phyloP scores from a whole-genome alignment of 441 rosid genomes.

The Codiaeum variegatum region DNA sequence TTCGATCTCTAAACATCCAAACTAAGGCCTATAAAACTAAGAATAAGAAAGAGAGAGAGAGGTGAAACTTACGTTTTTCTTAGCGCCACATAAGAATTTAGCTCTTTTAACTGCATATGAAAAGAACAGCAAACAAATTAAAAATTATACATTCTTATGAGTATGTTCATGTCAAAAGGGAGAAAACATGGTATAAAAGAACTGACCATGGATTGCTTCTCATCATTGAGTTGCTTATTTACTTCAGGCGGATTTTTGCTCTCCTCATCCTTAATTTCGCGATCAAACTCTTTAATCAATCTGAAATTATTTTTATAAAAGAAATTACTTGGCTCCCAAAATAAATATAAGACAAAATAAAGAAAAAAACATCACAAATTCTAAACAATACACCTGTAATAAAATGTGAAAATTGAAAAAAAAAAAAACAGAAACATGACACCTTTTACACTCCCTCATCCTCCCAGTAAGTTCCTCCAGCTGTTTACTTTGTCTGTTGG shows the following conservation, averaged over 20 bases:
- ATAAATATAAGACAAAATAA: neutral
- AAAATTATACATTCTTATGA: neutral
- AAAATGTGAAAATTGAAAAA: neutral
- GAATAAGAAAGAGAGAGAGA: constrained; percentile 5
- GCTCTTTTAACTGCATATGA: constrained; percentile 80
- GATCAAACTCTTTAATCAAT: constrained; percentile 87
- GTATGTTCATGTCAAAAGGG: neutral
- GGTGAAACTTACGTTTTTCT: constrained; percentile 79
- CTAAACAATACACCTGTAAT: neutral
- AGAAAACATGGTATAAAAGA: constrained; percentile 9
- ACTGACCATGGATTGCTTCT: constrained; percentile 91
- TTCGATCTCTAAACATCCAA: constrained; percentile 10
- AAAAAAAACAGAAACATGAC: neutral
- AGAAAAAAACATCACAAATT: neutral
- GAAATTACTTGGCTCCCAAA: neutral
- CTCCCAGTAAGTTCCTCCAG: constrained; percentile 86
- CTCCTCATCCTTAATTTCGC: constrained; percentile 80
- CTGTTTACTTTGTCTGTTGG: constrained; percentile 82
- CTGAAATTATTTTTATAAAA: constrained; percentile 34
- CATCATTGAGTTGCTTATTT: constrained; percentile 78
- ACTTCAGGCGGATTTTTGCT: constrained; percentile 64
- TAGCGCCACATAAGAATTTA: constrained; percentile 85
- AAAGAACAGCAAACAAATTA: constrained; percentile 12
- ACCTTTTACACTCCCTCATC: constrained; percentile 98
- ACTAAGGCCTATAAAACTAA: constrained; percentile 4